Conservation (phyloP, 345 rosid genomes). For the Arabis alpina region DNA sequence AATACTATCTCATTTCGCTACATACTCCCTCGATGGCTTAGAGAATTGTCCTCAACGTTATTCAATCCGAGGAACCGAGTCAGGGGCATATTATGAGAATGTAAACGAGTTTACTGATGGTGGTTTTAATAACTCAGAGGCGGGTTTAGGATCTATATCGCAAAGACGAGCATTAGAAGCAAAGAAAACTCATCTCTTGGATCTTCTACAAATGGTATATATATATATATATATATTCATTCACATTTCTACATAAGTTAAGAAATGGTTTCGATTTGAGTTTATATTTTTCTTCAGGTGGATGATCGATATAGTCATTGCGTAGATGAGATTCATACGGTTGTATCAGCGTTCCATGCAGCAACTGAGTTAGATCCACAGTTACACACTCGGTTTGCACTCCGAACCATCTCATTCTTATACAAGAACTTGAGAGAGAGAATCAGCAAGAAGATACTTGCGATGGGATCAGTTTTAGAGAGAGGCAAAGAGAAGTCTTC, state of each 20-base stretch:
- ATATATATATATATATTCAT: not conserved
- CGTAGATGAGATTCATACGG: constrained; percentile 88
- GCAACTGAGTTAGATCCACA: constrained; percentile 89
- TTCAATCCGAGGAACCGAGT: constrained; percentile 1
- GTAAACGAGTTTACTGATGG: constrained; percentile 41
- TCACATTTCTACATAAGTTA: not conserved
- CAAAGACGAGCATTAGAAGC: constrained; percentile 50
- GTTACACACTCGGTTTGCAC: constrained; percentile 76
- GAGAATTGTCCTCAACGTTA: constrained; percentile 44
- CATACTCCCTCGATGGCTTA: constrained; percentile 64
- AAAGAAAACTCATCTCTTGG: constrained; percentile 66
- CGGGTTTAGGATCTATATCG: constrained; percentile 36
- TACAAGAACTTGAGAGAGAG: constrained; percentile 82
- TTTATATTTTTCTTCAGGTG: constrained; percentile 52
- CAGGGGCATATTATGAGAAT: constrained; percentile 12
- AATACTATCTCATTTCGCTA: constrained; percentile 80
- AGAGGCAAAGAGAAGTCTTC: constrained; percentile 52
- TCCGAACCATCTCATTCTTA: constrained; percentile 67
- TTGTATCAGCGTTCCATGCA: constrained; percentile 92
- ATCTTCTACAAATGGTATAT: constrained; percentile 75
- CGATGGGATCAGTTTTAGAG: constrained; percentile 56
- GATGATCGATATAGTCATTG: constrained; percentile 85
- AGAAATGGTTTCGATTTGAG: constrained; percentile 2
- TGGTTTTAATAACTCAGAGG: constrained; percentile 39
- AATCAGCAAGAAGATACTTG: constrained; percentile 83